Base-by-base conservation (phyloP, 192 early-diverging fungal species). In the Gryganskiella cystojenkinii region DNA sequence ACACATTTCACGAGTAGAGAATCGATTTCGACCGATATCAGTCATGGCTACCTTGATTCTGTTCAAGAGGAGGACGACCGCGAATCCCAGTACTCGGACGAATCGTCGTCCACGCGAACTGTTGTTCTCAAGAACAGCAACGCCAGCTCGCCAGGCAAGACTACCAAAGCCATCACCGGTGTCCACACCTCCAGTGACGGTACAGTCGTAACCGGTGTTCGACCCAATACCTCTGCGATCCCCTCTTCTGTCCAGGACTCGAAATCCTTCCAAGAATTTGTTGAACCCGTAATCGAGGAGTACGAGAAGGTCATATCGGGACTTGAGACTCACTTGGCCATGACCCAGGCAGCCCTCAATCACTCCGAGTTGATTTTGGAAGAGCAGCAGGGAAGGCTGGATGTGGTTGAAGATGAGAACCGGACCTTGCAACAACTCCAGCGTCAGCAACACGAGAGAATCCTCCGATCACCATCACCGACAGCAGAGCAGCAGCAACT, bases 221-320 rank as follows among this genome's bases (percentile, higher is more conserved):
- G 66, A 27, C 56, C 61, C 49, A 71, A 34, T 25, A 33, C 56
- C 20, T 42, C 63, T 15, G 56, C 73, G 4, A 62, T 76, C 9
- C 60, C 64, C 8, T 45, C 58, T 8, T 57, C 65, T 0, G 37
- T 40, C 37, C 11, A 27, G 10, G 73, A 76, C 37, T 45, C 68
- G 2, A 70, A 59, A 31, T 62, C 71, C 4, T 78, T 80, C 52
- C 61, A 88, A 63, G 45, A 90, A 63, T 65, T 88, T 66, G 86
- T 93, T 56, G 81, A 87, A 76, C 84, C 90, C n/a, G 86, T 93
- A 4, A 86, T 93, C 63, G 85, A 90, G 52, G 92, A 92, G 58
- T 91, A 92, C 71, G 89, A 91, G 65, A 86, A 84, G 54, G 86
- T 83, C 54, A 85, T 92, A 22, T 83, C 87, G 9, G 73, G 68